These are phyloP conservation scores for Pythium folliculosum DNA, from an alignment of 352 stramenopile species.

Conservation along the genomic window DNA sequence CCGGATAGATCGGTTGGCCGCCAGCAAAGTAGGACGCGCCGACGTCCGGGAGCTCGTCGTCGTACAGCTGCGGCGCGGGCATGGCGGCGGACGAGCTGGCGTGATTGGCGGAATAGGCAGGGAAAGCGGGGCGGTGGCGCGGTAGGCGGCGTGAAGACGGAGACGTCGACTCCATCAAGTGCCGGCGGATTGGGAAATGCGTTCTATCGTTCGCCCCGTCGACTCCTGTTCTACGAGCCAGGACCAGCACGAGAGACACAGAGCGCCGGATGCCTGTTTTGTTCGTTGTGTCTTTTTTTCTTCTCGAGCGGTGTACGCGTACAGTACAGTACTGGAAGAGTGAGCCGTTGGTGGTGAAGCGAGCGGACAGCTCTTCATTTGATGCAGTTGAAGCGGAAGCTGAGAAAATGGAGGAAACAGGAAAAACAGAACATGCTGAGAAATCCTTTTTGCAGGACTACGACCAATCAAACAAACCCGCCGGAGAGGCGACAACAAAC, in stretches of 20 bases:
- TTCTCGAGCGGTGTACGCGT: background rate
- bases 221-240: too few species aligned
- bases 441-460: too few species aligned
- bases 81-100: background rate
- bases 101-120: background rate
- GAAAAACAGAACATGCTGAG: too few species aligned
- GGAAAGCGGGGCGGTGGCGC: background rate
- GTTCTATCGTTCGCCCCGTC: background rate
- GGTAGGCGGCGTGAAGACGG: background rate
- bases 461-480: too few species aligned
- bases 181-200: constrained; percentile 1
- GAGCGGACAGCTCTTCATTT: too few species aligned
- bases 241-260: background rate
- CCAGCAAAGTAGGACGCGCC: background rate
- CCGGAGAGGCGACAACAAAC: too few species aligned
- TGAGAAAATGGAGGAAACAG: too few species aligned
- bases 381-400: too few species aligned
- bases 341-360: too few species aligned
- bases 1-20: too few species aligned
- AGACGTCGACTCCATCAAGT: background rate
- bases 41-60: constrained; percentile 7
- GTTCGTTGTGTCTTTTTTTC: too few species aligned
- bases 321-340: background rate
- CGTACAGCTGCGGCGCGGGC: constrained; percentile 12
- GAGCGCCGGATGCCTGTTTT: background rate